Base-by-base conservation (phyloP, 192 early-diverging fungal species). In the Oehlia diaphana region DNA sequence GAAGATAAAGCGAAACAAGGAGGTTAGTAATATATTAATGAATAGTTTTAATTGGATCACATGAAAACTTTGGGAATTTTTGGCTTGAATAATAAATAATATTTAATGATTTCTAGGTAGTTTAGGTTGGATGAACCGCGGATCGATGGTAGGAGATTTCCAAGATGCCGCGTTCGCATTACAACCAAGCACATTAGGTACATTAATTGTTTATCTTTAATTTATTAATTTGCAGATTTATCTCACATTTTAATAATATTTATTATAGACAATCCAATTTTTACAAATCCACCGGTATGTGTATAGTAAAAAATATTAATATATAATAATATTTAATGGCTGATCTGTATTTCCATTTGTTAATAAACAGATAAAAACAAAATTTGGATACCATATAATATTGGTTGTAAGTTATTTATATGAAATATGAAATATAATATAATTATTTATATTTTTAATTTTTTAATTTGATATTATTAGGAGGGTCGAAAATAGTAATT, bases 1-100 rank as follows among this genome's bases (percentile, higher is more conserved):
- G 95, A 96, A 76, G 95, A 96, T 81, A 96, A 96, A 82, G 94
- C 95, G 39, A 94, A 92, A 71, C 81, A 82, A 23, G 95, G 95
- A 63, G 93, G 95, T 76, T 88, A 83, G 2, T 16, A 42, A 44
- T 42, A 66, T 62, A 50, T 21, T 72, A 63, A 81, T 13, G 31
- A 66, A n/a, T 33, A 66, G 1, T 23, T 23, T 70, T 3, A n/a
- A 70, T 44, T 42, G 12, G 10, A 12, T 31, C 31, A 31, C 31
- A 1, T 31, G 31, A 31, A 1, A 31, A 31, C 31, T 31, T 31
- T 31, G 31, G 31, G 31, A 1, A 31, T 31, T 31, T 31, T 31
- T 2, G 9, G 47, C n/a, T 7, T 19, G 39, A 6, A 42, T 42
- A 70, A 58, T 21, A 47, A 31, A 23, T 70, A 14, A 7, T 67